Conservation (phyloP, 495 filamentous ascomycete genomes). For the Jackrogersella minutella region DNA sequence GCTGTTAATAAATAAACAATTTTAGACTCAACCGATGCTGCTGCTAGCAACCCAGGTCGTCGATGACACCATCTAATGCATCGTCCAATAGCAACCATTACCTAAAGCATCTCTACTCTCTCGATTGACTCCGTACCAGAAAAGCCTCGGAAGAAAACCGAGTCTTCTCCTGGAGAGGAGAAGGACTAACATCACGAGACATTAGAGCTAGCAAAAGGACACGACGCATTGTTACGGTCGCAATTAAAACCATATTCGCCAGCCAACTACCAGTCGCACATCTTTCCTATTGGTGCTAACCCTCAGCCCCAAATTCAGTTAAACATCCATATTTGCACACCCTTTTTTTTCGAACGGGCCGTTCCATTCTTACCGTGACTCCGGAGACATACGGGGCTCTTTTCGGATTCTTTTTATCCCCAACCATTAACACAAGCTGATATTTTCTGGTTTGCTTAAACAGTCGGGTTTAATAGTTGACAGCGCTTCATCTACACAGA, state of each 20-base stretch:
- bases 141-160: not conserved
- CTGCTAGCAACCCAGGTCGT: too few relatives aligned
- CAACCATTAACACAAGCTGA: too few relatives aligned
- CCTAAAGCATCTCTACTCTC: too few relatives aligned
- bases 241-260: not conserved
- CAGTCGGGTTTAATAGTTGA: too few relatives aligned
- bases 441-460: too few relatives aligned
- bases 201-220: not conserved
- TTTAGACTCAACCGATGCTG: too few relatives aligned
- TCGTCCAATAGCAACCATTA: too few relatives aligned
- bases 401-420: too few relatives aligned
- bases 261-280: not conserved
- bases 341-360: not conserved
- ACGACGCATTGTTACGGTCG: not conserved
- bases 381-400: too few relatives aligned
- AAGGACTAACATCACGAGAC: not conserved
- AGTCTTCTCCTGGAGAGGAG: not conserved
- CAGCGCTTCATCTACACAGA: too few relatives aligned
- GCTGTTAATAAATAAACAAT: too few relatives aligned
- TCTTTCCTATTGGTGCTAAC: not conserved
- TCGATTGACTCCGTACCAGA: not conserved
- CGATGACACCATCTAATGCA: too few relatives aligned
- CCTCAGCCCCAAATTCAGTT: not conserved
- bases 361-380: not conserved
- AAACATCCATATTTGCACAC: not conserved